Base-by-base conservation (phyloP, 257 asterid genomes). In the Craterostigma plantagineum region DNA sequence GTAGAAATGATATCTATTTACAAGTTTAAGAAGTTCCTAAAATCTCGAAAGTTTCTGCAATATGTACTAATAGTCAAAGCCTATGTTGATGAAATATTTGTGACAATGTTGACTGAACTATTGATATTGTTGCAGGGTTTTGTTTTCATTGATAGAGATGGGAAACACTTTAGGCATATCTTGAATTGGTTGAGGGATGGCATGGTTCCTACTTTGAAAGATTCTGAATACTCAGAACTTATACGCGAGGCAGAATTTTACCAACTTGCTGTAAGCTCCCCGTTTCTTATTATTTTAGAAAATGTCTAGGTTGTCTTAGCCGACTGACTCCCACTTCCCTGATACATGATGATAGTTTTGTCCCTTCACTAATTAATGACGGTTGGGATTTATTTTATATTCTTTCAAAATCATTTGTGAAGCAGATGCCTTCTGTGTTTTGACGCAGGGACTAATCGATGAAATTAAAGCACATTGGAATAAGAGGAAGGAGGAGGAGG, bases 151-250 rank as follows among this genome's bases (percentile, higher is more conserved):
- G 96, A 86, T 52, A 81, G 96, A 55, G 96, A 86, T 51, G 96
- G 96, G 43, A 81, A 73, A 51, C 74, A 77, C 68, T 86, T 86
- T 60, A 81, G 91, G 46, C 92, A 77, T 65, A 67, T 86, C 57
- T 60, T 86, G 60, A 86, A 86, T 66, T 86, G 96, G 96, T 59
- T 81, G 65, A 77, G 96, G 71, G 96, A 86, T 53, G 91, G 94
- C 42, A 74, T 63, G 43, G 48, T 86, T 59, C 96, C 96, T 12
- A 48, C 69, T 7, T 52, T 86, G 72, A 66, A 55, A 48, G 94
- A 86, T 43, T 50, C 57, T 52, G 87, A 71, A 57, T 75, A 66
- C 55, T 49, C 73, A 36, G 94, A 75, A 70, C 83, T 86, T 69
- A 52, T 73, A 55, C 70, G 68, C 43, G 94, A 86, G 69, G 94